A percentile compares a stretch with the other conserved stretches of the same genome.
Conservation (phyloP, 2,329 filamentous ascomycete genomes). For the Trichophyton simii region DNA sequence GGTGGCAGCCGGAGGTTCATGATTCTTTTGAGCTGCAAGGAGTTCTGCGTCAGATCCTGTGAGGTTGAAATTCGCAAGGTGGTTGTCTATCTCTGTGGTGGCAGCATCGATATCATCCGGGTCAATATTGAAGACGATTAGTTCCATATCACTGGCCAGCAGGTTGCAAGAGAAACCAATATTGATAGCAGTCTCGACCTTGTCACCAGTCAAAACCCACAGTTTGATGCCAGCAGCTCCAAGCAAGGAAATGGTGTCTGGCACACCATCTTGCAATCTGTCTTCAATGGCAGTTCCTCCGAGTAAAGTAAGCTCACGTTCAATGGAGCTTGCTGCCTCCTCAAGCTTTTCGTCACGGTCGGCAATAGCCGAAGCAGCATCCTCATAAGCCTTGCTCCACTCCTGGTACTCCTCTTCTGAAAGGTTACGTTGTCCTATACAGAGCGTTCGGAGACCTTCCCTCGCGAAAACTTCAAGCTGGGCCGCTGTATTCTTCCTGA, state of each 20-base stretch:
- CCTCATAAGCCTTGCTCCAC: slow-evolving; percentile 80
- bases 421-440: slow-evolving; percentile 74
- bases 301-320: slow-evolving; percentile 74
- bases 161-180: slow-evolving; percentile 98
- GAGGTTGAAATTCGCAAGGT: slow-evolving; percentile 61
- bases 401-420: slow-evolving; percentile 67
- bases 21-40: slow-evolving; percentile 61
- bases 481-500: slow-evolving; percentile 73
- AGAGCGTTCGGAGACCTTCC: slow-evolving; percentile 87
- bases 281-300: slow-evolving; percentile 97
- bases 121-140: slow-evolving; percentile 76
- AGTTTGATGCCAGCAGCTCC: slow-evolving; percentile 93
- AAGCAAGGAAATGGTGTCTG: slow-evolving; percentile 84
- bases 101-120: slow-evolving; percentile 57
- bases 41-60: slow-evolving; percentile 80
- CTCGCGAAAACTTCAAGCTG: slow-evolving; percentile 95
- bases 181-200: slow-evolving; percentile 98
- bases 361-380: slow-evolving; percentile 69
- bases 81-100: slow-evolving; percentile 59
- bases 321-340: slow-evolving; percentile 75
- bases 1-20: slow-evolving; percentile 73
- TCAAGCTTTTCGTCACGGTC: slow-evolving; percentile 90
- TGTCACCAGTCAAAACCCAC: slow-evolving; percentile 96
- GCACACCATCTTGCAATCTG: slow-evolving; percentile 88
- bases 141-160: slow-evolving; percentile 93